A percentile compares a stretch with the other conserved stretches of the same genome.
Evolutionary conservation across 2,329 filamentous ascomycete genomes (phyloP).

Genomic region (Capronia epimyces): DNA sequence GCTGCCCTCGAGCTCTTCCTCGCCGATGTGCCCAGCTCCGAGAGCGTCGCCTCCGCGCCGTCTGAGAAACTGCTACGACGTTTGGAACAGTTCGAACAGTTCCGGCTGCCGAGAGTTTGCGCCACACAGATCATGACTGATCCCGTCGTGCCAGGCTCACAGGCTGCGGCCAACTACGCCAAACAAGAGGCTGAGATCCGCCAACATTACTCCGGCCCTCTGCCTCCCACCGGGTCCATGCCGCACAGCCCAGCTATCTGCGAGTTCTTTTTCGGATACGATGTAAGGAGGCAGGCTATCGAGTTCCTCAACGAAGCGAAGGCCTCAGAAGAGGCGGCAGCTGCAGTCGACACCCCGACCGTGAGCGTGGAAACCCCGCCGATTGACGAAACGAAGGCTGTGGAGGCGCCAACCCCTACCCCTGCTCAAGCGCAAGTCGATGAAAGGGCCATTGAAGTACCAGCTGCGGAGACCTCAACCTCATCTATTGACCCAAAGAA

Average conservation of each 20-base stretch:
- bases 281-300: slow-evolving; percentile 24
- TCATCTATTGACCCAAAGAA: background rate
- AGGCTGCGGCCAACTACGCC: slow-evolving; percentile 25
- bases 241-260: slow-evolving; percentile 27
- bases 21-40: slow-evolving; percentile 17
- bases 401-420: background rate
- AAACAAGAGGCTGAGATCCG: slow-evolving; percentile 26
- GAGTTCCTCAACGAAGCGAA: slow-evolving; percentile 15
- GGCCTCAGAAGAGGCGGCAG: background rate
- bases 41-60: slow-evolving; percentile 10
- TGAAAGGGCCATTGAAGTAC: background rate
- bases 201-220: slow-evolving; percentile 28
- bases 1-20: slow-evolving; percentile 28
- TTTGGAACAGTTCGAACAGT: slow-evolving; percentile 22
- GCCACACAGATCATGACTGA: slow-evolving; percentile 29
- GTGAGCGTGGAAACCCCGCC: background rate
- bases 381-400: background rate
- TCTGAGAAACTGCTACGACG: slow-evolving; percentile 24
- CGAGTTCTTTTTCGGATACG: slow-evolving; percentile 28
- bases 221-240: slow-evolving; percentile 24
- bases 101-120: slow-evolving; percentile 23
- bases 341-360: background rate
- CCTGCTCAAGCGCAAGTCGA: background rate
- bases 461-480: background rate
- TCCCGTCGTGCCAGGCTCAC: slow-evolving; percentile 26